Evolutionary conservation across 2,329 filamentous ascomycete genomes (phyloP).

Genomic region (Talaromyces pinophilus): DNA sequence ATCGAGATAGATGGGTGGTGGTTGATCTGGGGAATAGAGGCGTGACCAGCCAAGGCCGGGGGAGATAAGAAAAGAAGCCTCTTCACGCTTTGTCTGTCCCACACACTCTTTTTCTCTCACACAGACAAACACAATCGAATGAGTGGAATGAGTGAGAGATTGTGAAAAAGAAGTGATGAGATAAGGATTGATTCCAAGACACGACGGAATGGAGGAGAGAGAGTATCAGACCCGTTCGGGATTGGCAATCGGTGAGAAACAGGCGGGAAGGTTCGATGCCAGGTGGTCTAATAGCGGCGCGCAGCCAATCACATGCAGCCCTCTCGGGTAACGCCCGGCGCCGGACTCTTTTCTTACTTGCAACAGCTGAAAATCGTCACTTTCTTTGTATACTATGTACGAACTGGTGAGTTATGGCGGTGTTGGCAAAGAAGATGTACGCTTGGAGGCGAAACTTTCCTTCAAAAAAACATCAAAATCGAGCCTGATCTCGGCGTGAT

Average conservation of each 20-base stretch:
- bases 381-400: neutral
- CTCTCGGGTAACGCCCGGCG: conserved; percentile 4
- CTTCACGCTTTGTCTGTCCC: neutral
- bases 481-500: neutral
- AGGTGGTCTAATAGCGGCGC: conserved; percentile 8
- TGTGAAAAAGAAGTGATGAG: neutral
- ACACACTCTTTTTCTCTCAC: neutral
- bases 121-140: neutral
- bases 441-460: neutral
- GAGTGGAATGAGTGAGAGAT: conserved; percentile 2
- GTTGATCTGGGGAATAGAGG: conserved; percentile 5
- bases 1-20: conserved; percentile 53
- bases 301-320: conserved; percentile 4
- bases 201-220: neutral
- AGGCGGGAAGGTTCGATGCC: conserved; percentile 13
- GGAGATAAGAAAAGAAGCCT: neutral
- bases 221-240: neutral
- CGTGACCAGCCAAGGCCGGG: conserved; percentile 6
- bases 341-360: neutral
- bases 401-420: neutral
- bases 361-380: neutral
- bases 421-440: neutral
- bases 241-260: conserved; percentile 6
- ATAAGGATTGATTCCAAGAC: neutral
- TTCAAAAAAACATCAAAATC: neutral